Percentiles rank a stretch among this genome's conserved stretches.
Conservation (phyloP, 441 rosid genomes). For the Arabidopsis lyrata region DNA sequence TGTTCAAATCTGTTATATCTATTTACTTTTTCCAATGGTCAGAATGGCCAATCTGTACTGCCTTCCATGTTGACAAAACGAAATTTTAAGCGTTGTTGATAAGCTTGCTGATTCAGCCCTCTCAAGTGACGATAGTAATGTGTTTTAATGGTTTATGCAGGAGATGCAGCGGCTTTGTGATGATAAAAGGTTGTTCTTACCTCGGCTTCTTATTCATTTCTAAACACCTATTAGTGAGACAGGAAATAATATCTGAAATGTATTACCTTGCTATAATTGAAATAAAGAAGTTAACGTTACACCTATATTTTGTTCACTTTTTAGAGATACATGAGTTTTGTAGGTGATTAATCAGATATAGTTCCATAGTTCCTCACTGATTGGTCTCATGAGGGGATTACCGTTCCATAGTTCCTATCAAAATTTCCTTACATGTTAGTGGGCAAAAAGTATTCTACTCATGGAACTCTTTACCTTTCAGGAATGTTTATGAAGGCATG, state of each 20-base stretch:
- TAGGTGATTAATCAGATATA: slow-evolving; percentile 17
- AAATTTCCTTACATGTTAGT: slow-evolving; percentile 10
- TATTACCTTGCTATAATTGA: slow-evolving; percentile 6
- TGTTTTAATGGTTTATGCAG: slow-evolving; percentile 52
- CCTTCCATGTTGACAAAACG: slow-evolving; percentile 10
- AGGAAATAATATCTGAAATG: not conserved
- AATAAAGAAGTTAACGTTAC: not conserved
- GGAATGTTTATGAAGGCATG: slow-evolving; percentile 62
- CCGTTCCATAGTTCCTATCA: slow-evolving; percentile 13
- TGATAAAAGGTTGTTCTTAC: slow-evolving; percentile 64
- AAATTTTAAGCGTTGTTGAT: slow-evolving; percentile 3
- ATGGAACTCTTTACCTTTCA: slow-evolving; percentile 44
- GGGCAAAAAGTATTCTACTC: slow-evolving; percentile 15
- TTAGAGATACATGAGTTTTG: not conserved
- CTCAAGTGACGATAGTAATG: slow-evolving; percentile 25
- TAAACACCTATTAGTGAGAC: slow-evolving; percentile 11
- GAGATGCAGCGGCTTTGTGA: slow-evolving; percentile 80
- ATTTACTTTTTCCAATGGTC: not conserved
- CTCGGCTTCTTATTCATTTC: slow-evolving; percentile 21
- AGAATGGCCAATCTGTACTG: not conserved
- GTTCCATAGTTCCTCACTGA: slow-evolving; percentile 1
- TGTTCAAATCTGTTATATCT: slow-evolving; percentile 43
- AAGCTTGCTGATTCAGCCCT: slow-evolving; percentile 7
- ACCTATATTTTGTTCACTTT: slow-evolving; percentile 25
- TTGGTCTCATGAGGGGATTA: slow-evolving; percentile 24